phyloP scores from a whole-genome alignment of 108 stramenopile species.

The Epithemia pelagica region DNA sequence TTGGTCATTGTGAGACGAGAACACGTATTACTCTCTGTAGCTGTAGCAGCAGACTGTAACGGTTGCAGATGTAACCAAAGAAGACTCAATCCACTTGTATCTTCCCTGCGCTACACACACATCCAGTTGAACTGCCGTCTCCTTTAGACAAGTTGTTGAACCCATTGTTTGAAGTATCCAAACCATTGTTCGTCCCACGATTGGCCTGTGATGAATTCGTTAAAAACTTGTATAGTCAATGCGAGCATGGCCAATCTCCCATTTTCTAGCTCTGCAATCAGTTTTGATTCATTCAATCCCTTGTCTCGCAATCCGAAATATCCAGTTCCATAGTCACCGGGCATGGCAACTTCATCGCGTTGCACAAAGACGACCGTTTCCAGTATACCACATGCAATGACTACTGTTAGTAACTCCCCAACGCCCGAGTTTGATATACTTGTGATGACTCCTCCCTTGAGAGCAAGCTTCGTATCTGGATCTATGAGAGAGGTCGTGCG shows the following conservation, averaged over 20 bases:
- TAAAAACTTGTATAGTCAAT: not conserved
- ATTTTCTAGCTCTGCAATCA: conserved; percentile 40
- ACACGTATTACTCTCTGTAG: no score
- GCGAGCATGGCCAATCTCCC: conserved; percentile 49
- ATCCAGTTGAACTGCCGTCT: no score
- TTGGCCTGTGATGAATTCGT: conserved; percentile 3
- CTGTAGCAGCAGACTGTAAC: no score
- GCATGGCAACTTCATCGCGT: conserved; percentile 28
- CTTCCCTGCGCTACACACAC: no score
- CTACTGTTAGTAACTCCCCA: conserved; percentile 15
- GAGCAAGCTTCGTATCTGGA: not conserved
- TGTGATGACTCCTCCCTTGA: not conserved
- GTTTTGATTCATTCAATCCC: conserved; percentile 26
- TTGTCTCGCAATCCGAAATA: conserved; percentile 37
- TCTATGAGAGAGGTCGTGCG: not conserved
- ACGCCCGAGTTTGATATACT: not conserved
- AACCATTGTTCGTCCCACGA: conserved; percentile 13
- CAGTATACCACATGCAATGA: conserved; percentile 28
- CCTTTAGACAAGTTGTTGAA: not conserved
- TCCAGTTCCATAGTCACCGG: conserved; percentile 34
- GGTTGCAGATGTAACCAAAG: no score
- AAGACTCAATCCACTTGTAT: no score
- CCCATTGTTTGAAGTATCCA: not conserved
- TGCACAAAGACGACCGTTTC: conserved; percentile 33
- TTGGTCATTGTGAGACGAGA: no score